Evolutionary conservation across 768 basidiomycete genomes (phyloP), one percentile per base, ranked within the genome.

Genomic region (Paxillus ammoniavirescens): DNA sequence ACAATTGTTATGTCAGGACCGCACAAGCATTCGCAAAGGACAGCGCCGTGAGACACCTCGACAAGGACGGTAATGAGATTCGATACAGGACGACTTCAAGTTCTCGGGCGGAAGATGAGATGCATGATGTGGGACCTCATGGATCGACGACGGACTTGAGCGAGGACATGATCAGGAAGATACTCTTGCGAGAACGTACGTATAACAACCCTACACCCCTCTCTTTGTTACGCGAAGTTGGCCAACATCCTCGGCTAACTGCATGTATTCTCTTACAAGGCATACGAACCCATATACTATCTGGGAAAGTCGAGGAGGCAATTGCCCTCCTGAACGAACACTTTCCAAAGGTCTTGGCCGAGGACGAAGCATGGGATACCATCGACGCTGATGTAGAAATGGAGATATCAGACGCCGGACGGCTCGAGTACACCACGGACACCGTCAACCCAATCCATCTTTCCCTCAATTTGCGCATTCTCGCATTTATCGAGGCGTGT

Each of bases 401-500:
- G 52, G 58, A 58, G 18, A 35, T 57, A 14, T 54, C 56, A 5
- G 63, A 67, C 61, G 55, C 70, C 60, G 37, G 73, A 60, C 66
- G 65, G 35, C 68, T 79, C 41, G 70, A 78, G 52, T 87, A 82
- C 57, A 67, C 80, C 18, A 73, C 81, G 23, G 72, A 82, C 3
- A 86, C 82, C 2, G 87, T 92, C 6, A 77, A 87, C 44, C 87
- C 93, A n/a, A 68, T 75, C 2, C 91, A 93, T 61, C 77, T 96
- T 49, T 74, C 76, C 15, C 79, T 98, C 56, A 94, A 97, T 65
- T 83, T 98, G 37, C 87, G 87, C 47, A 90, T 97, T 45, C 85
- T 89, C 40, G 82, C 83, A 2, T 98, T 97, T 73, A 85, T 91
- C 63, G 95, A 98, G 69, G 80, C 86, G 18, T 84, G 91, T 58